A percentile compares a stretch with the other conserved stretches of the same genome.
These are phyloP conservation scores for Amoebophrya sp. DNA, from an alignment of 169 alveolate genomes.

Conservation along the genomic window DNA sequence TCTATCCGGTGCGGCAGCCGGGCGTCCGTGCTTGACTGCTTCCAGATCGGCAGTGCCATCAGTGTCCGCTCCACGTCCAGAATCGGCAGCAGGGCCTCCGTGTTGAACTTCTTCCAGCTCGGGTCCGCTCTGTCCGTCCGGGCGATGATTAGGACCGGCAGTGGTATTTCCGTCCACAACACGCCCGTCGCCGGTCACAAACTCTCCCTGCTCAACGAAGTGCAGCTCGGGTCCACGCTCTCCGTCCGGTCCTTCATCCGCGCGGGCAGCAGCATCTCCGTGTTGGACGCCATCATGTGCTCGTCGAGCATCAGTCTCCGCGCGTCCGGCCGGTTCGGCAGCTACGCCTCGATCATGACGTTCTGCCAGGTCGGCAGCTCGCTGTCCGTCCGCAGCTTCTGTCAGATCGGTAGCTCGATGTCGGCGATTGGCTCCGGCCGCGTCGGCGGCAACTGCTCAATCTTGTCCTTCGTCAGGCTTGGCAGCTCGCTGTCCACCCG, in stretches of 20 bases:
- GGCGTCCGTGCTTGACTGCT: background rate
- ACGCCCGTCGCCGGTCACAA: too few relatives aligned
- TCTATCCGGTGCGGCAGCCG: background rate
- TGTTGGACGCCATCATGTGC: background rate
- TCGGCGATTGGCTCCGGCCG: too few relatives aligned
- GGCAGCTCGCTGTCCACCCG: too few relatives aligned
- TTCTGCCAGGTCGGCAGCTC: too few relatives aligned
- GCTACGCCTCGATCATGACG: slow-evolving; percentile 10
- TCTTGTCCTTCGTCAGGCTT: too few relatives aligned
- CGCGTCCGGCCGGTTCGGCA: background rate
- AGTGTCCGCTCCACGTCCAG: background rate
- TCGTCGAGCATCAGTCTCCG: background rate
- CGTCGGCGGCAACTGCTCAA: too few relatives aligned
- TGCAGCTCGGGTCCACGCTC: slow-evolving; percentile 7
- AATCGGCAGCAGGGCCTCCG: too few relatives aligned
- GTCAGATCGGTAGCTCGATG: too few relatives aligned
- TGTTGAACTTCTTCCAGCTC: too few relatives aligned
- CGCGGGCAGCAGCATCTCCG: background rate
- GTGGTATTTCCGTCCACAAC: too few relatives aligned
- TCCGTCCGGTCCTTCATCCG: background rate
- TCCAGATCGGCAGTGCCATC: background rate
- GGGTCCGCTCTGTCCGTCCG: background rate
- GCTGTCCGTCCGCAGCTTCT: too few relatives aligned
- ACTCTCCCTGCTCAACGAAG: background rate
- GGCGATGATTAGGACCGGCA: background rate